phyloP scores from a whole-genome alignment of 306 rosid species.

The Dalbergia cochinchinensis region DNA sequence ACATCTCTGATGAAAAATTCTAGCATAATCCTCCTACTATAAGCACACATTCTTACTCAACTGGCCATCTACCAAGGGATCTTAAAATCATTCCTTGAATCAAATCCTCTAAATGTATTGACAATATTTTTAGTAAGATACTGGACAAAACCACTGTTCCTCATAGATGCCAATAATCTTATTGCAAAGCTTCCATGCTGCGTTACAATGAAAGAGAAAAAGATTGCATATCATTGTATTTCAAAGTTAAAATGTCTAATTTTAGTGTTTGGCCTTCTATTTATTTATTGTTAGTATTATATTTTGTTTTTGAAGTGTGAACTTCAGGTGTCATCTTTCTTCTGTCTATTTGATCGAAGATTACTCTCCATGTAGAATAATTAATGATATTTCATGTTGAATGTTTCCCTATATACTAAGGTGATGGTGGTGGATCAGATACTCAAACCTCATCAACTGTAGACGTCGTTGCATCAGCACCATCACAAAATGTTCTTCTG shows the following conservation, averaged over 20 bases:
- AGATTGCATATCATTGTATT: conserved; percentile 19
- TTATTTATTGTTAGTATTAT: too few species aligned
- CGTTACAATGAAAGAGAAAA: background rate
- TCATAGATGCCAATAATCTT: background rate
- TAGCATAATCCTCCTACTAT: background rate
- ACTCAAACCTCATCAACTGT: conserved; percentile 52
- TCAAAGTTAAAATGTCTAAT: conserved; percentile 23
- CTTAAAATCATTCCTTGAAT: conserved; percentile 9
- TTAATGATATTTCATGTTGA: conserved; percentile 22
- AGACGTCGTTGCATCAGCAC: conserved; percentile 50
- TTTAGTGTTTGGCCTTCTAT: conserved; percentile 6
- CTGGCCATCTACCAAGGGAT: background rate
- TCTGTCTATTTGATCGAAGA: conserved; percentile 21
- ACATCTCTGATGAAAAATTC: conserved; percentile 3
- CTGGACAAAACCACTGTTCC: conserved; percentile 16
- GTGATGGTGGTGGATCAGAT: conserved; percentile 54
- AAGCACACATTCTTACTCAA: conserved; percentile 18
- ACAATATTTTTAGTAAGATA: background rate
- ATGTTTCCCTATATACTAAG: conserved; percentile 45
- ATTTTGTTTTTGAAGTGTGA: background rate
- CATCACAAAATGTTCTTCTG: conserved; percentile 52
- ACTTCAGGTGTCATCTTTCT: background rate
- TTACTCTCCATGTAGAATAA: background rate
- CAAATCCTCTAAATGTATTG: background rate
- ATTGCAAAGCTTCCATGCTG: conserved; percentile 1